A percentile compares a stretch with the other conserved stretches of the same genome.
Evolutionary conservation across 2,329 filamentous ascomycete species (phyloP).

Genomic region (Ophiocordyceps sinensis): DNA sequence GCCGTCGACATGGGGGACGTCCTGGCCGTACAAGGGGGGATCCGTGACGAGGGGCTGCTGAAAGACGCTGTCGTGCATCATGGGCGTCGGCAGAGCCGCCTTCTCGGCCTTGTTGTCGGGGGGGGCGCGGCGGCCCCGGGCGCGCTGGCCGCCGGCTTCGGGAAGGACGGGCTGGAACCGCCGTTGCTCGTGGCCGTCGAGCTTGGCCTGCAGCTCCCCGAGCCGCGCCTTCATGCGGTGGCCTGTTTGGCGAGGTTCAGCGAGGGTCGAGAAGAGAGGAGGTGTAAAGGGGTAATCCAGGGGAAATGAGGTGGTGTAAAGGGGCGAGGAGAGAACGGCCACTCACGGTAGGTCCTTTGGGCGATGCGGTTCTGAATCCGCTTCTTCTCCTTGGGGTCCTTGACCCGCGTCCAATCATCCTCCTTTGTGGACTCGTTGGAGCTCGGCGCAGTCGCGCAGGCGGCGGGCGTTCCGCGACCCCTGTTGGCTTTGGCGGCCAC

Average conservation of each 20-base stretch:
- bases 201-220: conserved; percentile 14
- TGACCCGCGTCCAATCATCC: conserved; percentile 15
- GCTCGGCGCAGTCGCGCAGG: neutral
- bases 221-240: conserved; percentile 17
- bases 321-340: too few relatives aligned
- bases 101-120: neutral
- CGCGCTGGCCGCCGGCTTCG: neutral
- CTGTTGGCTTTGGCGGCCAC: neutral
- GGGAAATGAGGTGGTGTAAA: too few relatives aligned
- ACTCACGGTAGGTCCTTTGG: conserved; percentile 17
- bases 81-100: neutral
- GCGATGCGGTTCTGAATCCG: conserved; percentile 17
- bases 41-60: conserved; percentile 4
- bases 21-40: conserved; percentile 4
- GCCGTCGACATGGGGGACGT: conserved; percentile 6
- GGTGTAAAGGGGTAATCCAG: too few relatives aligned
- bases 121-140: neutral
- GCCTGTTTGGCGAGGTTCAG: conserved; percentile 5
- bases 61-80: conserved; percentile 5
- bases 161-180: conserved; percentile 1
- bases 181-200: conserved; percentile 13
- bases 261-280: too few relatives aligned
- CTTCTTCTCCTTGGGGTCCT: conserved; percentile 16
- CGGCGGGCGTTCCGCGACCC: neutral
- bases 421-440: conserved; percentile 8